Base-by-base conservation (phyloP, 2,329 filamentous ascomycete species). In the Alternaria conjuncta region DNA sequence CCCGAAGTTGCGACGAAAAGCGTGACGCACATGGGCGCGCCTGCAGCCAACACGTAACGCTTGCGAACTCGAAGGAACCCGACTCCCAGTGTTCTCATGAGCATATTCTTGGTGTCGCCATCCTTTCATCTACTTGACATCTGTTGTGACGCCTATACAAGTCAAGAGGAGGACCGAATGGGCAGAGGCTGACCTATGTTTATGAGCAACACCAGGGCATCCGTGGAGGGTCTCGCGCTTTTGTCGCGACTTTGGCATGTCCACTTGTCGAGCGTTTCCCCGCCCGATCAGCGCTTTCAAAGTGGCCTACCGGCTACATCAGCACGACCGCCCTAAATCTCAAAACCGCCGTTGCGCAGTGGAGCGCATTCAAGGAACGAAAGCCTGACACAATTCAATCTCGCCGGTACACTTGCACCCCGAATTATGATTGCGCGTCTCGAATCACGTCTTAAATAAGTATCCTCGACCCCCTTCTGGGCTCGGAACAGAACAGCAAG, bases 111-210 rank as follows among this genome's bases (percentile, higher is more conserved):
- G 11, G 10, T 30, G 3, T 21, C n/a, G 15, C 25, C 20, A 6
- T n/a, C 5, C 9, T 18, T 20, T 10, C 11, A 41, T n/a, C 12
- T n/a, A 15, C 8, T 18, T 28, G 9, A 13, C 47, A n/a, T 41
- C n/a, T 12, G 12, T 26, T 28, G 49, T 21, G 4, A 12, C 15
- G 11, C 44, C 18, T 23, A 6, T 10, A 9, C 12, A 26, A 15
- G 53, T 28, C 13, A 57, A 65, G 63, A 65, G 63, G 60, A 45
- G 60, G 60, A 47, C 9, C 13, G 5, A 15, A 32, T 26, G 10
- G 30, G 44, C 18, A 18, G 4, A 46, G 21, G 15, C 26, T 46
- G 18, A 49, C 15, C 32, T 32, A 13, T 46, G 26, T 18, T 10
- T 30, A n/a, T 32, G 18, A 30, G 15, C 41, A 55, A 46, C 56